phyloP scores from a whole-genome alignment of 495 filamentous ascomycete species.

The Schizothecium vesticola region DNA sequence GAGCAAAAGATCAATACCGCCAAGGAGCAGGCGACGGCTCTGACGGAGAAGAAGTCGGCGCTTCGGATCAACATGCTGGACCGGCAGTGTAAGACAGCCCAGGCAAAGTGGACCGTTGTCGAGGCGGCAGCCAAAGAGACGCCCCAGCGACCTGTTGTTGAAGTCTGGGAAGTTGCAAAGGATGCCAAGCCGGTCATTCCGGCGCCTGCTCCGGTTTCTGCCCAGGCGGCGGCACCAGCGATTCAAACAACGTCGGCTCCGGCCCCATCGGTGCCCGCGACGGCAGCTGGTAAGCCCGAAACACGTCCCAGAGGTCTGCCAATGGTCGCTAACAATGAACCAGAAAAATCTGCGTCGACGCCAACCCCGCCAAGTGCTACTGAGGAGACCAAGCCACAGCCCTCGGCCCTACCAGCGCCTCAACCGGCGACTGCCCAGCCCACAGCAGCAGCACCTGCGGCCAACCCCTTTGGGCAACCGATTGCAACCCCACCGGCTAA shows the following conservation, averaged over 20 bases:
- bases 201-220: slow-evolving; percentile 24
- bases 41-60: slow-evolving; percentile 59
- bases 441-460: background rate
- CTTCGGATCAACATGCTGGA: slow-evolving; percentile 78
- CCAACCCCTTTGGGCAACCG: slow-evolving; percentile 13
- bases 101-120: slow-evolving; percentile 71
- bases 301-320: background rate
- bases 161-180: slow-evolving; percentile 81
- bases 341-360: slow-evolving; percentile 6
- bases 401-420: background rate
- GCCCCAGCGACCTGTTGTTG: slow-evolving; percentile 69
- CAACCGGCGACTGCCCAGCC: background rate
- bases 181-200: slow-evolving; percentile 56
- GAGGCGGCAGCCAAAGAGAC: slow-evolving; percentile 77
- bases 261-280: slow-evolving; percentile 7
- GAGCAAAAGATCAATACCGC: slow-evolving; percentile 47
- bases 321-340: slow-evolving; percentile 16
- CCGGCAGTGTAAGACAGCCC: slow-evolving; percentile 55
- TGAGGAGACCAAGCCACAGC: slow-evolving; percentile 20
- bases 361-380: slow-evolving; percentile 13
- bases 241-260: slow-evolving; percentile 7
- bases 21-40: slow-evolving; percentile 47
- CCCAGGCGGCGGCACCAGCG: slow-evolving; percentile 19
- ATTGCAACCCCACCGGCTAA: background rate
- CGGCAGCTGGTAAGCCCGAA: slow-evolving; percentile 20